These are phyloP conservation scores for Annulohypoxylon bovei DNA, from an alignment of 495 filamentous ascomycete genomes.

Conservation along the genomic window DNA sequence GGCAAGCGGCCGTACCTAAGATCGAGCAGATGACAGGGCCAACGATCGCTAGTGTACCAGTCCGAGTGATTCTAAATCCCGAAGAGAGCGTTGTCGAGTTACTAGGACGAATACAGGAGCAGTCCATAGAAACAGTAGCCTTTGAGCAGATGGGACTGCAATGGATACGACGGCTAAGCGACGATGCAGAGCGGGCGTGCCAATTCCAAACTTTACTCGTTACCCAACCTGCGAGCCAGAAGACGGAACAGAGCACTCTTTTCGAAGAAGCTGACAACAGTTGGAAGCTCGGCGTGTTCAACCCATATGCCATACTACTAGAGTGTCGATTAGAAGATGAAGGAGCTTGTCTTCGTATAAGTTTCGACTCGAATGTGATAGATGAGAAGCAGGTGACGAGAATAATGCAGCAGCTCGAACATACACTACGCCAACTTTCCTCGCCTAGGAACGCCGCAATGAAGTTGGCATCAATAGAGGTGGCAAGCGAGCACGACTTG, in stretches of 20 bases:
- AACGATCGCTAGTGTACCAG: neutral
- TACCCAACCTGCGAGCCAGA: neutral
- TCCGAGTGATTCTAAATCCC: neutral
- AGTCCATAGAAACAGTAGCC: neutral
- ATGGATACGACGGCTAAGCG: neutral
- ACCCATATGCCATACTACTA: neutral
- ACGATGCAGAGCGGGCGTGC: neutral
- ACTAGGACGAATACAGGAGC: neutral
- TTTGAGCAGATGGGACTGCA: neutral
- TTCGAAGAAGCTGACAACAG: neutral
- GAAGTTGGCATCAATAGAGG: neutral
- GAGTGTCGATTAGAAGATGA: neutral
- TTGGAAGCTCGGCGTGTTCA: neutral
- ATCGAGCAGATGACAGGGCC: neutral
- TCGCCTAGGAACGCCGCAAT: neutral
- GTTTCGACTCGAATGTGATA: neutral
- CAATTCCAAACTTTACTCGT: neutral
- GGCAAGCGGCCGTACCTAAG: neutral
- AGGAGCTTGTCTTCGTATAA: neutral
- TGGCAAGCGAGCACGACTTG: neutral
- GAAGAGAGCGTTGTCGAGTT: neutral
- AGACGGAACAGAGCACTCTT: neutral
- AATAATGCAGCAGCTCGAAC: neutral
- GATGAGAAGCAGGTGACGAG: neutral
- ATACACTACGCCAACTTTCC: neutral